These are phyloP conservation scores for Paraconiothyrium brasiliense DNA, from an alignment of 2,329 filamentous ascomycete species.

Conservation along the genomic window DNA sequence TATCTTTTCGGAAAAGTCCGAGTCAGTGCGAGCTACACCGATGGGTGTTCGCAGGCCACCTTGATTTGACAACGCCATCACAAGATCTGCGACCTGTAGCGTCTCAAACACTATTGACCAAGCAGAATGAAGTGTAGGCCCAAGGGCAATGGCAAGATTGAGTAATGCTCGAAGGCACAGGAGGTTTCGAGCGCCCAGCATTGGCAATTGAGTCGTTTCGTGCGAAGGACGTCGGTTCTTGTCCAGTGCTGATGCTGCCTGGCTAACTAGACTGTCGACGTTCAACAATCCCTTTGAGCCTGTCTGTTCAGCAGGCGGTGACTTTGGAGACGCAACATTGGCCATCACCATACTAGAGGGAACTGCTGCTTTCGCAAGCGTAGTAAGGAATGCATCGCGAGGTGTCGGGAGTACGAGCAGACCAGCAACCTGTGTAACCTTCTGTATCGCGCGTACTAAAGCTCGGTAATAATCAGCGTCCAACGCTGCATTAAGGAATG, in stretches of 20 bases:
- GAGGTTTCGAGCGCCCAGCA: conserved; percentile 86
- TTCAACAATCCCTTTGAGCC: conserved; percentile 76
- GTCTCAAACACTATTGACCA: conserved; percentile 95
- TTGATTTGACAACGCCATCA: conserved; percentile 66
- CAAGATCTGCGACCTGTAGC: conserved; percentile 89
- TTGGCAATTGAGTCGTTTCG: conserved; percentile 53
- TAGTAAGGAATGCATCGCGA: conserved; percentile 93
- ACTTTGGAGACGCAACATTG: conserved; percentile 45
- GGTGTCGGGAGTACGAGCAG: conserved; percentile 85
- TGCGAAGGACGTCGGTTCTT: conserved; percentile 68
- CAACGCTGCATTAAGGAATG: conserved; percentile 89
- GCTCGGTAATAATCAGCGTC: conserved; percentile 95
- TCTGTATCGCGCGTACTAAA: conserved; percentile 91
- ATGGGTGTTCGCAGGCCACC: conserved; percentile 29
- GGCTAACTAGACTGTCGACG: conserved; percentile 74
- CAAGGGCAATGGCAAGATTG: conserved; percentile 94
- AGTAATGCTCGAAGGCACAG: conserved; percentile 88
- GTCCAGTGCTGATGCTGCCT: conserved; percentile 65
- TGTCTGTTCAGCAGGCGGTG: conserved; percentile 60
- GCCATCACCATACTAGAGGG: conserved; percentile 73
- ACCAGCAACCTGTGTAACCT: conserved; percentile 93
- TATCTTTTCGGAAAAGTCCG: conserved; percentile 56
- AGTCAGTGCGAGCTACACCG: conserved; percentile 30
- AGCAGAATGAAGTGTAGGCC: conserved; percentile 82
- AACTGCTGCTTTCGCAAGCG: conserved; percentile 90